Evolutionary conservation across 2,329 filamentous ascomycete species (phyloP).

Genomic region (Fusarium sp.): DNA sequence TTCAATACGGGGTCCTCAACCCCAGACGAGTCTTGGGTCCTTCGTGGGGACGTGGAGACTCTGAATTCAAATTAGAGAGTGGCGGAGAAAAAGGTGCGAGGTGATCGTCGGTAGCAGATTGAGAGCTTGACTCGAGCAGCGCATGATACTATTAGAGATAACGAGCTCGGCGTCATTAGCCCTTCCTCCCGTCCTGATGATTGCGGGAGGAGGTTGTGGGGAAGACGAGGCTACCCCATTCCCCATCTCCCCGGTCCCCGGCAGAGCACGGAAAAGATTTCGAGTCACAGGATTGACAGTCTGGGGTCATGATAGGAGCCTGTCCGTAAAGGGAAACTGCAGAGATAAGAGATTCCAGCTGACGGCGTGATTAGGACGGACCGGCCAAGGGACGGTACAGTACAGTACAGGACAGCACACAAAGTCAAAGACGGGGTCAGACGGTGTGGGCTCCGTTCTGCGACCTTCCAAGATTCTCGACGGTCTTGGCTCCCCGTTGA

Average conservation of each 20-base stretch:
- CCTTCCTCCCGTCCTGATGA: slow-evolving; percentile 19
- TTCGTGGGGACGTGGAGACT: slow-evolving; percentile 19
- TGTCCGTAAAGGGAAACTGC: slow-evolving; percentile 3
- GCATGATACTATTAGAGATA: slow-evolving; percentile 27
- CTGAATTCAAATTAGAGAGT: slow-evolving; percentile 24
- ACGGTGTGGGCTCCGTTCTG: slow-evolving; percentile 9
- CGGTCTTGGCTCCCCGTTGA: slow-evolving; percentile 1
- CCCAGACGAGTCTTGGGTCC: slow-evolving; percentile 7
- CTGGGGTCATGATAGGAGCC: slow-evolving; percentile 42
- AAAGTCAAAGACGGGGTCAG: slow-evolving; percentile 8
- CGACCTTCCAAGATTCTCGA: slow-evolving; percentile 16
- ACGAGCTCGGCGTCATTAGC: slow-evolving; percentile 13
- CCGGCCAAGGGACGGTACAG: slow-evolving; percentile 10
- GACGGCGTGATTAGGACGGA: slow-evolving; percentile 16
- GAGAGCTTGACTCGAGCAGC: slow-evolving; percentile 33
- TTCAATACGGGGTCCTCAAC: slow-evolving; percentile 4
- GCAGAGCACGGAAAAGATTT: slow-evolving; percentile 39
- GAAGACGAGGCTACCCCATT: slow-evolving; percentile 44
- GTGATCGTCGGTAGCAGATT: slow-evolving; percentile 31
- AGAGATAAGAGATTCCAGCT: slow-evolving; percentile 39
- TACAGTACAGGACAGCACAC: not conserved
- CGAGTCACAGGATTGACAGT: slow-evolving; percentile 38
- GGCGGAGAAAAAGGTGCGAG: slow-evolving; percentile 10
- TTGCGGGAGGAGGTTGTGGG: slow-evolving; percentile 40
- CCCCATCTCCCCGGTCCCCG: slow-evolving; percentile 30